Base-by-base conservation (phyloP, 2,329 filamentous ascomycete species). In the Fusarium clavum region DNA sequence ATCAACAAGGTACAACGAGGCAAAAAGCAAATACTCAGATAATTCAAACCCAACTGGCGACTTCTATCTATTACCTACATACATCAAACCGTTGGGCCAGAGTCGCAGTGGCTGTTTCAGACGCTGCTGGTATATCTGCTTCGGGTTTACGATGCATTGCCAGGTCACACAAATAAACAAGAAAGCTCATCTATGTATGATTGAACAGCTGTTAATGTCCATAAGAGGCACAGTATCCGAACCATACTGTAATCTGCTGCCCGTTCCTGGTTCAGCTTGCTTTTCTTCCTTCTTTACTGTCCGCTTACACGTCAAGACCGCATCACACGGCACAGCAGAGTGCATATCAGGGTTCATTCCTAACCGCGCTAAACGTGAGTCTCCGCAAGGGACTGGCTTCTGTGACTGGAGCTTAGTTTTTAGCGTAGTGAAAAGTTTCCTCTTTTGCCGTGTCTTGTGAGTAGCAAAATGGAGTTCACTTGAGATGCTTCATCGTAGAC, bases 131-230 rank as follows among this genome's bases (percentile, higher is more conserved):
- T 51, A 53, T 27, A 43, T 27, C 54, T 65, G 52, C 53, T 69
- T 69, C 48, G 41, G 53, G 45, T 49, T 46, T 48, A 40, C 34
- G 32, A 60, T 72, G 69, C 69, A 72, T 56, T 60, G 69, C 69
- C 69, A 70, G 59, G 69, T 72, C 69, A 70, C 58, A 65, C 62
- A 67, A 54, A 41, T 16, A 57, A 45, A 70, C 32, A 34, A 48
- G 20, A 57, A 49, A 43, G 5, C 16, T 6, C n/a, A n/a, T 41
- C 34, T 12, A 51, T 38, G 22, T 38, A 41, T 43, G 24, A n/a
- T 53, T 53, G 24, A 27, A 53, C 49, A 53, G 34, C 34, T 53
- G 49, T 53, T 29, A n/a, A 53, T 22, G 34, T 24, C 25, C 24
- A 41, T 25, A 24, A 16, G 48, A 16, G 48, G 49, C 47, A 41